Conservation (phyloP, 2,329 filamentous ascomycete genomes). For the Fusarium poae region DNA sequence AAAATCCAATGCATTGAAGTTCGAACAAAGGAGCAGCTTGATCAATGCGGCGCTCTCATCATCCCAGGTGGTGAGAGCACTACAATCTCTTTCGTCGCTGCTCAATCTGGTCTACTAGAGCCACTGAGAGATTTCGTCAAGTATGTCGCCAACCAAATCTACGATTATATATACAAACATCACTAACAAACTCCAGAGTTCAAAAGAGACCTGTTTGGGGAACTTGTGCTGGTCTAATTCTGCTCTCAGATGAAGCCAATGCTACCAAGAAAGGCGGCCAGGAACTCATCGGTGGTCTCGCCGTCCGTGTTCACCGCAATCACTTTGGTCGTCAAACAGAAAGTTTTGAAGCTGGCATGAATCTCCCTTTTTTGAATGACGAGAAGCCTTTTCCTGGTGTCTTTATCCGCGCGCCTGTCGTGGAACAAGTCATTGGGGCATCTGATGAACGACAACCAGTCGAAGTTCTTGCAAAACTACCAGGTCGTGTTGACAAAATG, state of each 20-base stretch:
- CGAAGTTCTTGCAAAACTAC: slow-evolving; percentile 66
- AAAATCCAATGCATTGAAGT: slow-evolving; percentile 80
- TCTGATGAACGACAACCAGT: slow-evolving; percentile 55
- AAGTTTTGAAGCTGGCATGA: slow-evolving; percentile 83
- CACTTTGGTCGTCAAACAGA: slow-evolving; percentile 95
- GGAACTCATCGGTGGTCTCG: slow-evolving; percentile 90
- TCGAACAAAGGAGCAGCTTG: slow-evolving; percentile 78
- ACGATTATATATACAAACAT: background rate
- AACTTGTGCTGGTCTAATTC: slow-evolving; percentile 93
- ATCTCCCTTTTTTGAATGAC: slow-evolving; percentile 75
- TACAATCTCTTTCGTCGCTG: slow-evolving; percentile 89
- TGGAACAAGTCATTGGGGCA: slow-evolving; percentile 77
- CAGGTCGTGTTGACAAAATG: slow-evolving; percentile 56
- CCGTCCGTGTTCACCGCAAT: slow-evolving; percentile 91
- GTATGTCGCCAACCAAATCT: slow-evolving; percentile 60
- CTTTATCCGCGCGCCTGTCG: slow-evolving; percentile 94
- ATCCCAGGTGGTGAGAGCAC: slow-evolving; percentile 97
- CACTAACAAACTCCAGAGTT: slow-evolving; percentile 63
- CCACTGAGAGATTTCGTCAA: slow-evolving; percentile 92
- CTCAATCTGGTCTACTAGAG: slow-evolving; percentile 83
- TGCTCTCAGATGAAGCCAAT: slow-evolving; percentile 89
- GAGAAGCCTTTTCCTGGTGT: slow-evolving; percentile 76
- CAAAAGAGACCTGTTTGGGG: slow-evolving; percentile 90
- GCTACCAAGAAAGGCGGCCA: slow-evolving; percentile 91
- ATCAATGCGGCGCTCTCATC: slow-evolving; percentile 83